Percentiles rank a stretch among this genome's conserved stretches.
Conservation (phyloP, 2,329 filamentous ascomycete genomes). For the Diaporthe amygdali region DNA sequence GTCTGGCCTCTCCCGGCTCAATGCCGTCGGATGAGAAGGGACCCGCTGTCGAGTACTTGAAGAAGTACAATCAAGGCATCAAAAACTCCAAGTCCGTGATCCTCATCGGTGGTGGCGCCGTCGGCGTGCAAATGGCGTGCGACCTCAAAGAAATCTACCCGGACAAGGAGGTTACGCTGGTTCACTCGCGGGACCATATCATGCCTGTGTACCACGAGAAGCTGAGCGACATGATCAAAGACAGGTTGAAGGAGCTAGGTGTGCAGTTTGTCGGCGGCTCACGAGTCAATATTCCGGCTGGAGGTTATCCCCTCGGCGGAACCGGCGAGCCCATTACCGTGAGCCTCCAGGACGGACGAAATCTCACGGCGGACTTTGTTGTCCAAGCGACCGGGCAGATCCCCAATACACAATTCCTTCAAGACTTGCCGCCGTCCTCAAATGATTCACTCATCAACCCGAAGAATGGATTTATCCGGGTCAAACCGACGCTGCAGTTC, state of each 20-base stretch:
- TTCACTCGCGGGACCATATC: slow-evolving; percentile 51
- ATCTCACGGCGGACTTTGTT: slow-evolving; percentile 45
- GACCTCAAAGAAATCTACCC: slow-evolving; percentile 54
- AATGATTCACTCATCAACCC: slow-evolving; percentile 33
- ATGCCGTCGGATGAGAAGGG: slow-evolving; percentile 40
- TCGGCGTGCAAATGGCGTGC: slow-evolving; percentile 55
- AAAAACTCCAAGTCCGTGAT: slow-evolving; percentile 34
- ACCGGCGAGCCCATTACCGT: slow-evolving; percentile 30
- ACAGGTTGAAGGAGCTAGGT: slow-evolving; percentile 42
- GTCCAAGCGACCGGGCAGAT: slow-evolving; percentile 55
- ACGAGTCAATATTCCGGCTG: slow-evolving; percentile 33
- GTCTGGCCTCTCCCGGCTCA: slow-evolving; percentile 40
- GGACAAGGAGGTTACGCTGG: slow-evolving; percentile 49
- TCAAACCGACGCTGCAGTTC: slow-evolving; percentile 55
- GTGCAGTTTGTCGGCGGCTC: slow-evolving; percentile 38
- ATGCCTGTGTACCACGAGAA: slow-evolving; percentile 48
- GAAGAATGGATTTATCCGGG: slow-evolving; percentile 41
- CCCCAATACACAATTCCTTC: slow-evolving; percentile 48
- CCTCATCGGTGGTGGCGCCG: slow-evolving; percentile 52
- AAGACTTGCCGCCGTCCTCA: slow-evolving; percentile 32
- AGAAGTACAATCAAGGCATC: slow-evolving; percentile 40
- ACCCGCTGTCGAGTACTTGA: slow-evolving; percentile 38
- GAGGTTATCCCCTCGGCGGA: slow-evolving; percentile 30
- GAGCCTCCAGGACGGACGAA: slow-evolving; percentile 37
- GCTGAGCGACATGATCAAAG: slow-evolving; percentile 43